phyloP scores from a whole-genome alignment of 345 rosid genomes.

The Syzygium jambos region DNA sequence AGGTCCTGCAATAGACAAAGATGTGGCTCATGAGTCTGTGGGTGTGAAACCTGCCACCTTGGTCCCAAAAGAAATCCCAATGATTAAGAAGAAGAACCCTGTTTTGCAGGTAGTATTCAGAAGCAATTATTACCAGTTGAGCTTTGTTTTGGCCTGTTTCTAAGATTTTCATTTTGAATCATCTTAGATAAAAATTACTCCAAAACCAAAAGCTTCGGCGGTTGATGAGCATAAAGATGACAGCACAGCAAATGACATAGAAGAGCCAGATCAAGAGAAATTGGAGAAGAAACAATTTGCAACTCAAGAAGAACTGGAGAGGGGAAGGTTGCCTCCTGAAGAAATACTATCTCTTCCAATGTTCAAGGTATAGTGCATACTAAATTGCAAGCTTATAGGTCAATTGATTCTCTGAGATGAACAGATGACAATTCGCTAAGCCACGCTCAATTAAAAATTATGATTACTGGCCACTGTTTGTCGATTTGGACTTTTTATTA shows the following conservation, averaged over 20 bases:
- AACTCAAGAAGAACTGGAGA: slow-evolving; percentile 53
- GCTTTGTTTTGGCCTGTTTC: neutral
- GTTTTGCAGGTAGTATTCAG: slow-evolving; percentile 55
- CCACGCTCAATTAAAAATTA: neutral
- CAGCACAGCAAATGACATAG: slow-evolving; percentile 16
- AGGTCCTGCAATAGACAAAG: slow-evolving; percentile 79
- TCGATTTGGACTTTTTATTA: neutral
- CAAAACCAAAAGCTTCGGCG: slow-evolving; percentile 18
- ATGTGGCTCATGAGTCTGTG: slow-evolving; percentile 67
- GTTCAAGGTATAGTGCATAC: slow-evolving; percentile 56
- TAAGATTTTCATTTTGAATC: slow-evolving; percentile 8
- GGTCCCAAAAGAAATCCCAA: slow-evolving; percentile 81
- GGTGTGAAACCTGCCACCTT: slow-evolving; percentile 77
- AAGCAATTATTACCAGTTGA: neutral
- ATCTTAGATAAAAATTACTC: slow-evolving; percentile 64
- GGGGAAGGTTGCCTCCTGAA: slow-evolving; percentile 74
- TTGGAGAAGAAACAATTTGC: slow-evolving; percentile 34
- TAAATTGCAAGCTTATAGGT: neutral
- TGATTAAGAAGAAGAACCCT: slow-evolving; percentile 73
- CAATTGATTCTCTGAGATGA: neutral
- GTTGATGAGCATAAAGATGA: slow-evolving; percentile 28
- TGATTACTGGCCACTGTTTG: neutral
- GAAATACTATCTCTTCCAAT: slow-evolving; percentile 83
- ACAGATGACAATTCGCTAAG: neutral
- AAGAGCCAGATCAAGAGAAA: slow-evolving; percentile 30